These are phyloP conservation scores for Senecio squalidus DNA, from an alignment of 140 eudicot species.

Conservation along the genomic window DNA sequence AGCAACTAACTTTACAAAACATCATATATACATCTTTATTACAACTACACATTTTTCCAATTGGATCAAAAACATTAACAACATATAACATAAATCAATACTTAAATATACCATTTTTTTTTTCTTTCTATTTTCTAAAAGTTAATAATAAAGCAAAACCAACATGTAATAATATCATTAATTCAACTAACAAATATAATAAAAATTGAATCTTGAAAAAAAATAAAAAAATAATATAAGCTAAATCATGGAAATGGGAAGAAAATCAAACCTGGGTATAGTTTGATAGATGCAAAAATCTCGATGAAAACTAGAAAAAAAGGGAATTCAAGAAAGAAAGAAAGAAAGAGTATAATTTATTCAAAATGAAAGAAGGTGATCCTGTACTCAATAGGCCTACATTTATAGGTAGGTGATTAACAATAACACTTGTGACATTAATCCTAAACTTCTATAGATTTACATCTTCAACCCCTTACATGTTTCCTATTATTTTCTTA, in stretches of 20 bases:
- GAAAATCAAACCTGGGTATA: conserved; percentile 21
- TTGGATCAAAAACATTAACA: too few relatives aligned
- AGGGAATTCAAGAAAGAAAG: conserved; percentile 14
- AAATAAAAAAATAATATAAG: background rate
- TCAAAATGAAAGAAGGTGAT: conserved; percentile 27
- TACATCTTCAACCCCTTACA: background rate
- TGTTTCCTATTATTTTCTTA: too few relatives aligned
- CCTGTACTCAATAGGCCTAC: conserved; percentile 15
- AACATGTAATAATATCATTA: background rate
- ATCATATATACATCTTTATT: conserved; percentile 7
- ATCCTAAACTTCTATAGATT: conserved; percentile 5
- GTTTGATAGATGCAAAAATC: conserved; percentile 17
- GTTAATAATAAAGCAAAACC: conserved; percentile 17
- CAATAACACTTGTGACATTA: background rate
- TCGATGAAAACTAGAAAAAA: conserved; percentile 26
- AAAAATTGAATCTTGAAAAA: conserved; percentile 19
- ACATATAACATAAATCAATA: too few relatives aligned
- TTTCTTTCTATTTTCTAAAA: background rate
- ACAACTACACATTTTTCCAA: background rate
- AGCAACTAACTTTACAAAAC: background rate
- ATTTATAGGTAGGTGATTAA: conserved; percentile 11
- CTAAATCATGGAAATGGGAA: background rate
- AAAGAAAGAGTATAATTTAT: conserved; percentile 18
- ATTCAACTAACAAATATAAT: background rate
- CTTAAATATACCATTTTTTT: too few relatives aligned